A percentile compares a stretch with the other conserved stretches of the same genome.
phyloP scores from a whole-genome alignment of 1,284 basidiomycete species.

The Kwoniella shivajii region DNA sequence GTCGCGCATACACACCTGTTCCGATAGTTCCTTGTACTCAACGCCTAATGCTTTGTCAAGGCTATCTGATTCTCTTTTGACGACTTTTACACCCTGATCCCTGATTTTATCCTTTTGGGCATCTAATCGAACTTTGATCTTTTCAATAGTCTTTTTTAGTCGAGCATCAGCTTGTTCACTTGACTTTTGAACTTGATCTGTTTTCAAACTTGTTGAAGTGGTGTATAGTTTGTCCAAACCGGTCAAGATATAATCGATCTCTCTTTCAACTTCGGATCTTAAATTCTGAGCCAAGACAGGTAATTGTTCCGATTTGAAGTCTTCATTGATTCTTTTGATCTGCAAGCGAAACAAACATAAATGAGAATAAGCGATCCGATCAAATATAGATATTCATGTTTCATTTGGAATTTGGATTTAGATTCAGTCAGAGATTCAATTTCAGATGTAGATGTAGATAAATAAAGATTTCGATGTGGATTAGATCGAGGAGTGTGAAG shows the following conservation, averaged over 20 bases:
- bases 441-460: neutral
- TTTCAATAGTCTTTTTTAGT: conserved; percentile 23
- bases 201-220: conserved; percentile 34
- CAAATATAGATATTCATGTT: neutral
- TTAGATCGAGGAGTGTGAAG: conserved; percentile 4
- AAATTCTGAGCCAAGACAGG: conserved; percentile 28
- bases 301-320: conserved; percentile 23
- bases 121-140: conserved; percentile 31
- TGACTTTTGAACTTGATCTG: conserved; percentile 39
- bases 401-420: neutral
- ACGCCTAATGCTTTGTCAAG: conserved; percentile 32
- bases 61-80: conserved; percentile 26
- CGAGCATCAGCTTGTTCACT: conserved; percentile 33
- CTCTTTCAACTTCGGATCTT: conserved; percentile 35
- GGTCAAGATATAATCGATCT: conserved; percentile 40
- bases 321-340: conserved; percentile 12
- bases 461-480: neutral
- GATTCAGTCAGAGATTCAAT: neutral
- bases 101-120: conserved; percentile 16
- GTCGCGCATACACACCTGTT: conserved; percentile 27
- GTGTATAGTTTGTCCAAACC: conserved; percentile 52
- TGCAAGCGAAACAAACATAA: neutral
- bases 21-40: conserved; percentile 38
- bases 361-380: neutral
- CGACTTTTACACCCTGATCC: conserved; percentile 28